Conservation (phyloP, 768 basidiomycete genomes). For the Jaapia argillacea region DNA sequence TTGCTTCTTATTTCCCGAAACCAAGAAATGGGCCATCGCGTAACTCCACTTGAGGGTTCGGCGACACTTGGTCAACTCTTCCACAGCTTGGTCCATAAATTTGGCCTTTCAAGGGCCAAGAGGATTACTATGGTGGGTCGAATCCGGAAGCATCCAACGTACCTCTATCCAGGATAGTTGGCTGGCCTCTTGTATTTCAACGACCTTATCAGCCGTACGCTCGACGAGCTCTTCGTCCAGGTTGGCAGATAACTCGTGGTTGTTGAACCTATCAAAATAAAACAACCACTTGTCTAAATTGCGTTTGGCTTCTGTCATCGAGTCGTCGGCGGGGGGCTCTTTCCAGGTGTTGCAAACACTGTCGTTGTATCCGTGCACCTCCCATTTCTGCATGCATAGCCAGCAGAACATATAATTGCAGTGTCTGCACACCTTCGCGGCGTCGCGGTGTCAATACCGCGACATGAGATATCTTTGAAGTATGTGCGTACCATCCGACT, state of each 20-base stretch:
- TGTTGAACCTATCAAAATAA: slow-evolving; percentile 10
- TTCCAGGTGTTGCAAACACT: slow-evolving; percentile 6
- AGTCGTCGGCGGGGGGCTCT: slow-evolving; percentile 1
- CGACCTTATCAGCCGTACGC: slow-evolving; percentile 8
- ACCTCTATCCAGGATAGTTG: slow-evolving; percentile 10
- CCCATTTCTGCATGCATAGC: slow-evolving; percentile 9
- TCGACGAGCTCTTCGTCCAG: slow-evolving; percentile 6
- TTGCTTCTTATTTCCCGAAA: slow-evolving; percentile 8
- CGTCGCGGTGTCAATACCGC: no score
- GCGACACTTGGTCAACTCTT: slow-evolving; percentile 9
- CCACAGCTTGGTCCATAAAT: slow-evolving; percentile 9
- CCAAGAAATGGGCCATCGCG: slow-evolving; percentile 8
- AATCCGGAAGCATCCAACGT: not conserved
- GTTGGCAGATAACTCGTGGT: slow-evolving; percentile 9
- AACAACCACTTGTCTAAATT: slow-evolving; percentile 10
- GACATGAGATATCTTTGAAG: slow-evolving; percentile 2
- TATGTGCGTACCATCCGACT: not conserved
- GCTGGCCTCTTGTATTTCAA: slow-evolving; percentile 6
- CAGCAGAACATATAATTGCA: slow-evolving; percentile 11
- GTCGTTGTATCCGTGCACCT: slow-evolving; percentile 8
- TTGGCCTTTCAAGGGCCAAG: slow-evolving; percentile 1
- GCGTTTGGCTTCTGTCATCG: slow-evolving; percentile 3
- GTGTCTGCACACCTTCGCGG: slow-evolving; percentile 6
- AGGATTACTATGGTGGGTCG: not conserved
- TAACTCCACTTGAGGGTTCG: slow-evolving; percentile 10